Percentiles rank a stretch among this genome's conserved stretches.
phyloP scores from a whole-genome alignment of 306 rosid genomes.

The Cicer arietinum region DNA sequence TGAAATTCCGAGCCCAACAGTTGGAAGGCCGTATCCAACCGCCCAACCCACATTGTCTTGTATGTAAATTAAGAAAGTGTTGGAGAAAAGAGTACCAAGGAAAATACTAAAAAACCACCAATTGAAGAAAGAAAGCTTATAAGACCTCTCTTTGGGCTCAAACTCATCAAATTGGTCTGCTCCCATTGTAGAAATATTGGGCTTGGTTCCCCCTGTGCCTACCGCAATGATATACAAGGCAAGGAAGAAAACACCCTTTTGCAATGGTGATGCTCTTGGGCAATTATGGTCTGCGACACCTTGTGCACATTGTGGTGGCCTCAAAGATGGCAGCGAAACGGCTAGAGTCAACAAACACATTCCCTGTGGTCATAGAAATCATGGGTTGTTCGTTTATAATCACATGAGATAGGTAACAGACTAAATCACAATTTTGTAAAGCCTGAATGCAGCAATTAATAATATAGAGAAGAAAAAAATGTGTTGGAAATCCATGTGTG shows the following conservation, averaged over 20 bases:
- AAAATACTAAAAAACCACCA: slow-evolving; percentile 91
- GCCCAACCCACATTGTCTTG: slow-evolving; percentile 86
- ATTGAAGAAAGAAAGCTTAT: slow-evolving; percentile 80
- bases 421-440: not conserved
- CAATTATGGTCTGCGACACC: slow-evolving; percentile 48
- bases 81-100: slow-evolving; percentile 78
- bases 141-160: slow-evolving; percentile 65
- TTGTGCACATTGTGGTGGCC: slow-evolving; percentile 66
- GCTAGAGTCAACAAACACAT: slow-evolving; percentile 71
- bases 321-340: slow-evolving; percentile 66
- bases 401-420: not conserved
- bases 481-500: not conserved
- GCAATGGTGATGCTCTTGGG: slow-evolving; percentile 57
- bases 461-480: not conserved
- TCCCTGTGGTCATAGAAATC: slow-evolving; percentile 53
- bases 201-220: slow-evolving; percentile 90
- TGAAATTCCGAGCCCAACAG: slow-evolving; percentile 67
- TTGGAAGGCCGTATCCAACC: slow-evolving; percentile 85
- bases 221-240: slow-evolving; percentile 71
- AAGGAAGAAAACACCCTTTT: slow-evolving; percentile 63
- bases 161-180: slow-evolving; percentile 87
- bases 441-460: not conserved
- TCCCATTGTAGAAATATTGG: slow-evolving; percentile 91
- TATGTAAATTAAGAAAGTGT: slow-evolving; percentile 70
- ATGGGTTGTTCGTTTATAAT: not conserved